Conservation (phyloP, 352 stramenopile species). For the Thraustochytrium aureum region DNA sequence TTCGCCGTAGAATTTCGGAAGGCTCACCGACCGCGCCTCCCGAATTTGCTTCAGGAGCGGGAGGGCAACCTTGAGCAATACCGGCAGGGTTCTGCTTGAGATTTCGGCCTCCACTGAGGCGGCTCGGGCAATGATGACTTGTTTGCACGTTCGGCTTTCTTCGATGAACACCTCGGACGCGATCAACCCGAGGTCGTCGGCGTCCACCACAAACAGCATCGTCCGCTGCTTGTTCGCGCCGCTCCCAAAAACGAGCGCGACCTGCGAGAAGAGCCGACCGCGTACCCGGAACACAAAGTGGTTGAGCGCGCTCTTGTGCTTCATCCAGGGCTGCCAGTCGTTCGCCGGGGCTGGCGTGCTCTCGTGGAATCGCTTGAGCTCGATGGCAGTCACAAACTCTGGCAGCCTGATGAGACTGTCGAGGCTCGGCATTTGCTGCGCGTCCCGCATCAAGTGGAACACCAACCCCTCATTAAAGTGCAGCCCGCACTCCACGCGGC, state of each 20-base stretch:
- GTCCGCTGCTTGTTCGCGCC: constrained; percentile 18
- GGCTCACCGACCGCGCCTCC: not conserved
- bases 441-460: constrained; percentile 51
- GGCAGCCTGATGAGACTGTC: constrained; percentile 36
- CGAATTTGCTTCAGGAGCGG: not conserved
- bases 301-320: constrained; percentile 32
- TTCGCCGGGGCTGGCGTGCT: constrained; percentile 13
- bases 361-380: constrained; percentile 44
- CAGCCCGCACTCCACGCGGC: constrained; percentile 30
- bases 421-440: constrained; percentile 16
- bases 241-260: constrained; percentile 14
- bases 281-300: constrained; percentile 28
- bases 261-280: constrained; percentile 12
- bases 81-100: constrained; percentile 8
- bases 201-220: constrained; percentile 35
- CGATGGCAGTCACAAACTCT: constrained; percentile 29
- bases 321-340: constrained; percentile 51
- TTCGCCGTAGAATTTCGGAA: not conserved
- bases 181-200: constrained; percentile 5
- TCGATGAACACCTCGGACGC: constrained; percentile 40
- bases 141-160: constrained; percentile 13
- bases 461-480: constrained; percentile 20
- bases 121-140: constrained; percentile 4
- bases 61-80: not conserved
- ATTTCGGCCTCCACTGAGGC: not conserved